Evolutionary conservation across 2,329 filamentous ascomycete species (phyloP).

Genomic region (Exophiala sideris): DNA sequence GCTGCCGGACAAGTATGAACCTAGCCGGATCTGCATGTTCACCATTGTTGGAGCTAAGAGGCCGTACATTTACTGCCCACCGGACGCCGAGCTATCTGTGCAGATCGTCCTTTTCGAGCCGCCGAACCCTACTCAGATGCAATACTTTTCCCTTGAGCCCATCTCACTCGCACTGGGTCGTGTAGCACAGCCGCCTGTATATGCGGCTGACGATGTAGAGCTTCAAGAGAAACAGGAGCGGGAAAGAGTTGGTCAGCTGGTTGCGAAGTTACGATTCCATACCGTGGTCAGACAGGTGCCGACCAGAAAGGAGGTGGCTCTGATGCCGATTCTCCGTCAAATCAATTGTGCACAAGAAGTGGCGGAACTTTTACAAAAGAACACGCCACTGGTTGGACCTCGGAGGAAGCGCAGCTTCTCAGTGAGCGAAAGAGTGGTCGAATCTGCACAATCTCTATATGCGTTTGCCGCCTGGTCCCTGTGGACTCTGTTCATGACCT

Average conservation of each 20-base stretch:
- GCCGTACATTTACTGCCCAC: constrained; percentile 70
- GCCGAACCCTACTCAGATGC: constrained; percentile 82
- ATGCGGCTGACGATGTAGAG: constrained; percentile 55
- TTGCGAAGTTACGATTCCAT: constrained; percentile 85
- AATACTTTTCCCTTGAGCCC: constrained; percentile 88
- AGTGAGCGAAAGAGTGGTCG: constrained; percentile 89
- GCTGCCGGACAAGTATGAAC: constrained; percentile 53
- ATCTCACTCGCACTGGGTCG: constrained; percentile 74
- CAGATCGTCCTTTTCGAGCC: constrained; percentile 88
- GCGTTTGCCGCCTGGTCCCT: constrained; percentile 25
- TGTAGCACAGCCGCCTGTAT: not conserved
- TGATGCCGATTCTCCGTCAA: constrained; percentile 81
- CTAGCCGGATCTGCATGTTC: constrained; percentile 66
- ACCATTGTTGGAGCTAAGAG: constrained; percentile 49
- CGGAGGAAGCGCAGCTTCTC: constrained; percentile 81
- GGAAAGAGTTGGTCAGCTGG: constrained; percentile 62
- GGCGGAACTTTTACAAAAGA: constrained; percentile 79
- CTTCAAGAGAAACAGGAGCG: constrained; percentile 69
- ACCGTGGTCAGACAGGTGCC: constrained; percentile 73
- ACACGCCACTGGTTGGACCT: constrained; percentile 78
- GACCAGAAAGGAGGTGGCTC: constrained; percentile 76
- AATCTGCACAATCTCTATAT: constrained; percentile 77
- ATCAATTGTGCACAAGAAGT: constrained; percentile 96
- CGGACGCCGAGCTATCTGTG: constrained; percentile 65
- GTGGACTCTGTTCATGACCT: constrained; percentile 72